Percentiles rank a stretch among this genome's conserved stretches.
These are phyloP conservation scores for Hyaloscypha hepaticicola DNA, from an alignment of 495 filamentous ascomycete species.

Conservation along the genomic window DNA sequence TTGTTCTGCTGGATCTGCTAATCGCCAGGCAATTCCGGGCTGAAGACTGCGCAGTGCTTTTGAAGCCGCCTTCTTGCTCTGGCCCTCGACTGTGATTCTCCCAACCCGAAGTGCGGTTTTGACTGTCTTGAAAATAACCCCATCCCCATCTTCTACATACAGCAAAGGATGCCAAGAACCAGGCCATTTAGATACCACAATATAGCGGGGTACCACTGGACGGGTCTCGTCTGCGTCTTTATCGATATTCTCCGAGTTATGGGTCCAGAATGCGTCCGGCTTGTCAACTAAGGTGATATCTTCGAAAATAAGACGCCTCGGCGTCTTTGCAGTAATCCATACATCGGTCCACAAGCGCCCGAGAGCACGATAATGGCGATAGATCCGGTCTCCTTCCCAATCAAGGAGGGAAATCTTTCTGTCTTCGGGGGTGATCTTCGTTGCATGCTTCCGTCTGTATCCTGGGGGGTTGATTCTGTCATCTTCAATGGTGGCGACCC, in stretches of 20 bases:
- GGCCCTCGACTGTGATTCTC: constrained; percentile 25
- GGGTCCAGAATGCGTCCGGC: neutral
- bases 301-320: constrained; percentile 26
- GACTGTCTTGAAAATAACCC: constrained; percentile 4
- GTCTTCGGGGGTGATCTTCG: constrained; percentile 26
- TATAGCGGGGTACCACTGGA: neutral
- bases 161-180: neutral
- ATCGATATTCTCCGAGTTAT: neutral
- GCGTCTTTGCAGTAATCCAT: constrained; percentile 1
- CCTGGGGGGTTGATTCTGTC: neutral
- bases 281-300: constrained; percentile 12
- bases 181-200: neutral
- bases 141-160: constrained; percentile 20
- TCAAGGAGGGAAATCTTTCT: constrained; percentile 15
- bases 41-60: constrained; percentile 6
- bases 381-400: neutral
- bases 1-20: neutral
- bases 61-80: constrained; percentile 19
- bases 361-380: constrained; percentile 19
- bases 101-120: constrained; percentile 15
- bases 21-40: neutral
- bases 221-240: neutral
- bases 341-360: constrained; percentile 27
- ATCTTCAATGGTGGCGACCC: neutral
- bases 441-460: constrained; percentile 9